Evolutionary conservation across 2,329 filamentous ascomycete genomes (phyloP), one percentile per base, ranked within the genome.

Genomic region (Verticillium albo-atrum): DNA sequence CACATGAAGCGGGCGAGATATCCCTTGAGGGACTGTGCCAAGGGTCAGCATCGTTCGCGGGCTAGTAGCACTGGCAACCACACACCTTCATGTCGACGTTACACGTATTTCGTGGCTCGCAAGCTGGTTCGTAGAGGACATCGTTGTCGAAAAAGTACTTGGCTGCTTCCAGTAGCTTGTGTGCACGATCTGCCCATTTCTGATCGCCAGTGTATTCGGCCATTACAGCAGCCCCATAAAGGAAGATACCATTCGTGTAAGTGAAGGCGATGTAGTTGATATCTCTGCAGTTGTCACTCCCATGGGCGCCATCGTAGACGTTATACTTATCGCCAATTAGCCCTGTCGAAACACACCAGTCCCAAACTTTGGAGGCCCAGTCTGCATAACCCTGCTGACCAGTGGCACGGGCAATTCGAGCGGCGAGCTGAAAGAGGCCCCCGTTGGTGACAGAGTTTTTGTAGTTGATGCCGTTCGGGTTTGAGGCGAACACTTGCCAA

Each of bases 361-460:
- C 82, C 75, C 81, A 90, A n/a, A 85, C 75, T 68, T 83, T 85
- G 53, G 79, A 72, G 1, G 89, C 88, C 89, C 88, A 91, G 20
- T 89, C 81, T 15, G 77, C 63, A 66, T 90, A 90, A 0, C 83
- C 88, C 55, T 81, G 71, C 67, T 90, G 88, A 17, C 85, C 85
- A 0, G 88, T 90, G 61, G 85, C 87, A 54, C 88, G 84, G 27
- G 88, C 89, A 15, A 94, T 80, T 20, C 91, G 87, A 1, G 91
- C 90, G 4, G 89, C 87, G 14, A 96, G 80, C 68, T 93, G 89
- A 73, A 96, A 93, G 70, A 95, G 86, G n/a, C 87, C 88, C 50
- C 90, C 91, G 71, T 95, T 95, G 62, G 87, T 88, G 66, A 93
- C 85, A 17, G 87, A 82, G 76, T 94, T 94, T 75, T 93, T 95